Evolutionary conservation across 2,329 filamentous ascomycete genomes (phyloP), one percentile per base, ranked within the genome.

Genomic region (Apiospora saccharicola): DNA sequence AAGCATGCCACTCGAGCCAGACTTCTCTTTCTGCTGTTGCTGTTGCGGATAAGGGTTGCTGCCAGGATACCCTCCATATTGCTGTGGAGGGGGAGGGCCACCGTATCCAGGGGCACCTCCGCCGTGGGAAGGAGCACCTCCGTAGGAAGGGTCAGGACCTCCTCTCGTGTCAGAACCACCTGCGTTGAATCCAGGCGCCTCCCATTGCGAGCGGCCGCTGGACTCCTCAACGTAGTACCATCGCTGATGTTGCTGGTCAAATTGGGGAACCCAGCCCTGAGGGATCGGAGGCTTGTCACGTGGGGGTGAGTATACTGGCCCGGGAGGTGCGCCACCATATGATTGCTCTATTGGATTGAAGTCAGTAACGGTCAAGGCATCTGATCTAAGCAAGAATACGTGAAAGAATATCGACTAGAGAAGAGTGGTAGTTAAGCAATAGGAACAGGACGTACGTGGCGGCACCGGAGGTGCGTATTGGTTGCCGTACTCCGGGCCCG

Each of bases 211-310:
- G 72, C 86, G 87, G 26, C 90, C 89, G 16, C 89, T 89, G 67
- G 87, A 84, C 72, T 89, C 83, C 79, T 93, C 90, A 72, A 90
- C 85, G 77, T 91, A 93, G 82, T 89, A 93, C 83, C 89, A 92
- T 71, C 89, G 88, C 78, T 91, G 88, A 73, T 86, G 83, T 72
- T 84, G 85, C 72, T 89, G 86, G 75, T 93, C 91, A 81, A 87
- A 93, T 80, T 91, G 88, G 34, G 90, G 84, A 41, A 84, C 82
- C 91, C 91, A 93, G 75, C 91, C 91, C 69, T 85, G 78, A 34
- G 91, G 86, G 75, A 92, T 83, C 73, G 88, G 83, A 34, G 90
- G 87, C 76, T 82, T 83, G 69, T 79, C 79, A 4, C 80, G 73
- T 26, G 81, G 79, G 34, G 79, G 80, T 22, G 80, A 79, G 72